Base-by-base conservation (phyloP, 495 filamentous ascomycete species). In the Aspergillus avenaceus region DNA sequence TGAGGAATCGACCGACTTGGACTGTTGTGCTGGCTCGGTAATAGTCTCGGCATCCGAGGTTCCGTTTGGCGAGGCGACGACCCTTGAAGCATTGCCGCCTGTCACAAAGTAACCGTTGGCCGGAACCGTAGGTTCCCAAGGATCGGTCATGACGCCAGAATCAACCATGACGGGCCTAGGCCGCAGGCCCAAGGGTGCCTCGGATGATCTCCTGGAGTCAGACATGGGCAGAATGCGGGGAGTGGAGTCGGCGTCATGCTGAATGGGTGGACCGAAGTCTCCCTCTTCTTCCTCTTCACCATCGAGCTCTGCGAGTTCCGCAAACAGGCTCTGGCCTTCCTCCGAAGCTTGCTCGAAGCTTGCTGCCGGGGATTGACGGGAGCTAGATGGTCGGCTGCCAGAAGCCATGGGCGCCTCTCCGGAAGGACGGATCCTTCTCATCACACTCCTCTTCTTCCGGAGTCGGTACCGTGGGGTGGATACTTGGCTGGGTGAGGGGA, bases 71-170 rank as follows among this genome's bases (percentile, higher is more conserved):
- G 66, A 62, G 22, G 53, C 23, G n/a, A 58, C 65, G 19, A 43
- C 40, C 28, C 48, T 34, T 7, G 46, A 36, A 7, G 38, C 12
- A 9, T 27, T 32, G 19, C 49, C 46, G 4, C 51, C 60, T 5
- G 36, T 49, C 4, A 44, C 19, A 21, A 27, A 5, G 14, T 48
- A 27, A 12, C 43, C 41, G 27, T 41, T 24, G 25, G 53, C 27
- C 7, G 53, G 26, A 22, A 47, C 28, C 7, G 32, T 47, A 6
- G 58, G 63, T 36, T 62, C 61, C 75, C 72, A 85, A 14, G 86
- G 80, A 18, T 96, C 93, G 2, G 93, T 98, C 90, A 96, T 96
- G 61, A 87, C 84, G 40, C 84, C 84, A 48, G 77, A 82, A 65
- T 96, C 90, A 23, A 92, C 79, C 86, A 91, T 93, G 16, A 59